phyloP scores from a whole-genome alignment of 768 basidiomycete species.

The Lactarius pseudohatsudake region DNA sequence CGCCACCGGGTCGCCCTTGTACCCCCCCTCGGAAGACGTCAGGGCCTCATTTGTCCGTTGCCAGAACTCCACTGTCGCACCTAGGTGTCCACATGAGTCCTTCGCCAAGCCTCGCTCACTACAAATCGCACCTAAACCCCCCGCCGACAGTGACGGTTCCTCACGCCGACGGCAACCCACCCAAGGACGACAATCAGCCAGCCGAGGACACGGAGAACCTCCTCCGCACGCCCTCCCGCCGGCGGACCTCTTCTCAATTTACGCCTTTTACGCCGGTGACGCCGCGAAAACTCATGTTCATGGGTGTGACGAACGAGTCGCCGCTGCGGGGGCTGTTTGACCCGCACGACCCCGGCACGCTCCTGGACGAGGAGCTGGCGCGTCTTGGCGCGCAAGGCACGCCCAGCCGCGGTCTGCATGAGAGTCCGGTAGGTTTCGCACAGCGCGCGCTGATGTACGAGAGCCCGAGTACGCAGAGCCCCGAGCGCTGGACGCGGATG shows the following conservation, averaged over 20 bases:
- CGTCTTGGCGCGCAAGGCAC: conserved; percentile 37
- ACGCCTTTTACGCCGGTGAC: conserved; percentile 41
- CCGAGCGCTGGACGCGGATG: conserved; percentile 46
- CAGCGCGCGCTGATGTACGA: conserved; percentile 61
- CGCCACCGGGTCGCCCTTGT: conserved; percentile 42
- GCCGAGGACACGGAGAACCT: conserved; percentile 32
- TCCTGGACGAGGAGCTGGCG: conserved; percentile 73
- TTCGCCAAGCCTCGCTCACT: conserved; percentile 61
- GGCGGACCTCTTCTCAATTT: conserved; percentile 35
- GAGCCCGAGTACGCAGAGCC: conserved; percentile 65
- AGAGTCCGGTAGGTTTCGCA: conserved; percentile 71
- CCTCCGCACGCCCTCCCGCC: conserved; percentile 48
- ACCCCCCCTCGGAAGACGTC: conserved; percentile 38
- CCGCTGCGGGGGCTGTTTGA: conserved; percentile 58
- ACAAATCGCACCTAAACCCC: conserved; percentile 67
- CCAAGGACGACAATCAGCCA: conserved; percentile 34
- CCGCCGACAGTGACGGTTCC: conserved; percentile 43
- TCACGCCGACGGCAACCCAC: conserved; percentile 41
- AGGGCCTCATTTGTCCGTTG: conserved; percentile 51
- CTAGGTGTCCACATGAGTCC: conserved; percentile 71
- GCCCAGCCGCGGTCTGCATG: conserved; percentile 37
- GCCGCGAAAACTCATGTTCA: conserved; percentile 45
- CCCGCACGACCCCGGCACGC: conserved; percentile 65
- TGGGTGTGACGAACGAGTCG: conserved; percentile 37
- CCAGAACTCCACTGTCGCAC: conserved; percentile 67